Base-by-base conservation (phyloP, 2,329 filamentous ascomycete genomes). In the Botrytis pseudocinerea region DNA sequence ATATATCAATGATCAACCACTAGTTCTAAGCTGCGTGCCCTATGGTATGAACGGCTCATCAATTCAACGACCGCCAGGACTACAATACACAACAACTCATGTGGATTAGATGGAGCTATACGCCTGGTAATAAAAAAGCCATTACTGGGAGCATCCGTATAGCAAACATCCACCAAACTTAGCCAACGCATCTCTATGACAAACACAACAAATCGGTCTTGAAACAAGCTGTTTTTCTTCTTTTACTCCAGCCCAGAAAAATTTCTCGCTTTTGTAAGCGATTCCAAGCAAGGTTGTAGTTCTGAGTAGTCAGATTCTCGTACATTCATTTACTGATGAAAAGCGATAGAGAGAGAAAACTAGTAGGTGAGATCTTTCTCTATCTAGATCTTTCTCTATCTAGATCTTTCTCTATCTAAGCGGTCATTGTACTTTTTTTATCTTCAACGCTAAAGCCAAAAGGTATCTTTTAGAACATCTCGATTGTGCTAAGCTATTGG, bases 1-100 rank as follows among this genome's bases (percentile, higher is more conserved):
- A 54, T 85, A 83, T 73, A 85, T 84, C 35, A 85, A 81, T 2
- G 83, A 81, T 78, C 84, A 86, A 25, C 82, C 81, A 3, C 83
- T 82, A 12, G 82, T 84, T 2, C 84, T 84, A 48, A 83, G 82
- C 68, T 84, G 81, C 16, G 81, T 82, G 8, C 84, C 84, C 22
- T 79, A 80, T 1, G 84, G 81, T 63, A 82, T 71, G 25, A 75
- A 73, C 14, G 77, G 46, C 12, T 77, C 81, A 59, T 81, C 80
- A 54, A 78, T 73, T 20, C 72, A 74, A 7, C 78, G 66, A 1
- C 76, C 77, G 2, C 75, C 74, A 9, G 75, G 12, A 79, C 46
- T 4, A 78, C 74, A 63, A 77, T 73, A 18, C 75, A 74, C 35
- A 76, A 72, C 8, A 70, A 2, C 12, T 70, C 28, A 4, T 40